A percentile compares a stretch with the other conserved stretches of the same genome.
These are phyloP conservation scores for Wickerhamomyces canadensis DNA, from an alignment of 805 yeast species.

Conservation along the genomic window DNA sequence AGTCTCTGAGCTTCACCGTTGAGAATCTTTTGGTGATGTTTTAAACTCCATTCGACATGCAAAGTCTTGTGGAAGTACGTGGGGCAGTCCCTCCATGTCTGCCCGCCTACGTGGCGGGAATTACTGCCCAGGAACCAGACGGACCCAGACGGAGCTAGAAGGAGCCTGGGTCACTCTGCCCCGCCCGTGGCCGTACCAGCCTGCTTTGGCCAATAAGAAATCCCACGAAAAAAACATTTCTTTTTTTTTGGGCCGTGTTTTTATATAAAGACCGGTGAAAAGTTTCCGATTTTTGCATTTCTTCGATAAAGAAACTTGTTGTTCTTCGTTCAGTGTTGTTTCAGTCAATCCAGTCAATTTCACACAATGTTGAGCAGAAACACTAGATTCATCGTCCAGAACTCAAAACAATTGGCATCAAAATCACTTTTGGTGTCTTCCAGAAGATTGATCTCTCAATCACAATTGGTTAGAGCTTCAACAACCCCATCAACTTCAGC, in stretches of 20 bases:
- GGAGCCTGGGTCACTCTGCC: neutral
- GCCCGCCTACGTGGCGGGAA: no score
- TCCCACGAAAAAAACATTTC: neutral
- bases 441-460: neutral
- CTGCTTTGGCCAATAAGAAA: neutral
- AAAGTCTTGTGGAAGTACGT: no score
- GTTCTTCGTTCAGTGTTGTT: no score
- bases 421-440: slow-evolving; percentile 1
- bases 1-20: no score
- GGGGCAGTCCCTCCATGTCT: neutral
- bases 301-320: neutral
- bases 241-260: neutral
- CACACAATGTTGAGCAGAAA: slow-evolving; percentile 1
- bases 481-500: neutral
- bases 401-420: slow-evolving; percentile 1
- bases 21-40: no score
- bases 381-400: neutral
- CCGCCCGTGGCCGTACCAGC: neutral
- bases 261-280: neutral
- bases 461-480: neutral
- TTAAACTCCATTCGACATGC: no score
- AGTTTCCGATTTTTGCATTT: neutral
- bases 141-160: no score
- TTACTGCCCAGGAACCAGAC: no score
- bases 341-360: no score